These are phyloP conservation scores for Starmerella stellata DNA, from an alignment of 805 yeast species.

Conservation along the genomic window DNA sequence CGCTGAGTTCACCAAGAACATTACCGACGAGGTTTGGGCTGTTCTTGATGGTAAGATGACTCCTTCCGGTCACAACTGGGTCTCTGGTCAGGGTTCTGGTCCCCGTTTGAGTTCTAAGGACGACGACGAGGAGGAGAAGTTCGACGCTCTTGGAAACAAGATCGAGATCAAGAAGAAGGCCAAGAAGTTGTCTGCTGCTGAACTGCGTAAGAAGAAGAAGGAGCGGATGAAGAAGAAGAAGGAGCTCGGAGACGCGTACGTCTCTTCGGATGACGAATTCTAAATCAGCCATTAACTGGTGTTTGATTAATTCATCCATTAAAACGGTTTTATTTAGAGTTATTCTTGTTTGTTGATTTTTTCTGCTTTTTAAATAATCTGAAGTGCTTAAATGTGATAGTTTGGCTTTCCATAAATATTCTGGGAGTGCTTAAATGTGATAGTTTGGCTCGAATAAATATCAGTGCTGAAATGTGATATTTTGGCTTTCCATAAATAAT, in stretches of 20 bases:
- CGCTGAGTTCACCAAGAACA: slow-evolving; percentile 98
- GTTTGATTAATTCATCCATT: too few relatives aligned
- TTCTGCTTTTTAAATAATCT: too few relatives aligned
- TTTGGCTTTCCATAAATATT: too few relatives aligned
- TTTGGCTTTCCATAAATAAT: too few relatives aligned
- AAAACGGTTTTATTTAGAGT: too few relatives aligned
- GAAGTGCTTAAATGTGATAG: too few relatives aligned
- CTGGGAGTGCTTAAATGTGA: too few relatives aligned
- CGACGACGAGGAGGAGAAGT: slow-evolving; percentile 86
- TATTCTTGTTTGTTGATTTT: too few relatives aligned
- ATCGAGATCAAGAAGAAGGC: slow-evolving; percentile 89
- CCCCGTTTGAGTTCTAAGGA: slow-evolving; percentile 98
- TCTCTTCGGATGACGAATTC: slow-evolving; percentile 84
- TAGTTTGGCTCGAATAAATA: too few relatives aligned
- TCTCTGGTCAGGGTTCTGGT: slow-evolving; percentile 99
- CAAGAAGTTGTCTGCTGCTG: slow-evolving; percentile 95
- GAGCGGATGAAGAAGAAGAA: slow-evolving; percentile 99
- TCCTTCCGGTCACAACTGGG: slow-evolving; percentile 99
- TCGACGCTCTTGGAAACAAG: slow-evolving; percentile 99
- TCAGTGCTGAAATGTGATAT: too few relatives aligned
- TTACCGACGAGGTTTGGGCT: slow-evolving; percentile 99
- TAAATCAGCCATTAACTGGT: too few relatives aligned
- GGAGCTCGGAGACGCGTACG: slow-evolving; percentile 98
- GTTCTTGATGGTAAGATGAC: slow-evolving; percentile 95
- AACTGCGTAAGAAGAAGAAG: slow-evolving; percentile 99